Percentiles rank a stretch among this genome's conserved stretches.
Evolutionary conservation across 495 filamentous ascomycete genomes (phyloP).

Genomic region (Amphirosellinia nigrospora): DNA sequence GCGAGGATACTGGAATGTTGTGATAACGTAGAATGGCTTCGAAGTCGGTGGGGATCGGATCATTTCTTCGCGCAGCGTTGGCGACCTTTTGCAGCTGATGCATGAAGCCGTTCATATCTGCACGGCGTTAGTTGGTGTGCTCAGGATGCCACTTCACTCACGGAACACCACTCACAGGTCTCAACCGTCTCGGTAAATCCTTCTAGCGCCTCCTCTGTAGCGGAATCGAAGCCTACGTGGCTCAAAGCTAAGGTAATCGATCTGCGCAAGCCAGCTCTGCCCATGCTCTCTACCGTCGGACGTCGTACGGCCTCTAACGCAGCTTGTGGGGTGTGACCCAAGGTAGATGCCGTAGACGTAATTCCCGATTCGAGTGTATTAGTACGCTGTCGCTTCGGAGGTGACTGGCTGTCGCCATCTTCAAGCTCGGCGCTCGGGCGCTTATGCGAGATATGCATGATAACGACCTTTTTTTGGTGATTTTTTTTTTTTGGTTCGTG

Average conservation of each 20-base stretch:
- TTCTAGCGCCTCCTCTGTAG: conserved; percentile 50
- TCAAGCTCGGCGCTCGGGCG: conserved; percentile 27
- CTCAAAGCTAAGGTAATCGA: conserved; percentile 47
- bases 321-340: neutral
- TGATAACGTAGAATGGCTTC: conserved; percentile 43
- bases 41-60: conserved; percentile 48
- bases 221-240: conserved; percentile 50
- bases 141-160: neutral
- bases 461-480: neutral
- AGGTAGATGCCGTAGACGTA: neutral
- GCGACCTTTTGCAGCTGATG: conserved; percentile 40
- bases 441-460: conserved; percentile 29
- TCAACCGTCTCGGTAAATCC: conserved; percentile 47
- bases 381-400: conserved; percentile 42
- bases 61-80: conserved; percentile 44
- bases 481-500: neutral
- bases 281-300: conserved; percentile 41
- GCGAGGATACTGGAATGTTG: conserved; percentile 42
- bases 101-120: conserved; percentile 45
- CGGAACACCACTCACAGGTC: conserved; percentile 41
- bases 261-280: conserved; percentile 46
- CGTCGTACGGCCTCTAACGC: conserved; percentile 21
- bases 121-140: conserved; percentile 22
- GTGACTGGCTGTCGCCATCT: conserved; percentile 27
- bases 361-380: conserved; percentile 22